A percentile compares a stretch with the other conserved stretches of the same genome.
phyloP scores from a whole-genome alignment of 2,329 filamentous ascomycete species.

The Domatiomyces catenatus region DNA sequence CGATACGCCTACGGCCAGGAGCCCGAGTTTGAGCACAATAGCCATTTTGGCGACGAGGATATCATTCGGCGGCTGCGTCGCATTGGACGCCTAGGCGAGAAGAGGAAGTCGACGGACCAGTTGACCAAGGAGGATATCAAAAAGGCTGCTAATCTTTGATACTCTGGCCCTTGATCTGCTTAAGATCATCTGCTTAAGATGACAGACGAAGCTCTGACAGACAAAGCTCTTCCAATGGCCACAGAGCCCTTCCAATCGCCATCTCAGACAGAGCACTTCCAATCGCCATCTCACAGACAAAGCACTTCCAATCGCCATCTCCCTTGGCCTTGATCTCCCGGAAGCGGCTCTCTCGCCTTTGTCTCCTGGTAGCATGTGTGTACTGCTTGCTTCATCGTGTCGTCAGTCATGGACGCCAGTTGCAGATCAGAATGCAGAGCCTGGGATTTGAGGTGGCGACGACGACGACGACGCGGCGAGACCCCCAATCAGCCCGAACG shows the following conservation, averaged over 20 bases:
- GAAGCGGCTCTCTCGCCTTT: not conserved
- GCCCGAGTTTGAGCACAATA: constrained; percentile 67
- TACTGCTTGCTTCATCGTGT: not conserved
- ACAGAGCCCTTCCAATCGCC: no score
- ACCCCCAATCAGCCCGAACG: constrained; percentile 2
- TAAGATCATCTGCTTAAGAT: not conserved
- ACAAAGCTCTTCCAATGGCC: no score
- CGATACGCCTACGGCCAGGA: constrained; percentile 66
- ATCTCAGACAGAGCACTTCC: no score
- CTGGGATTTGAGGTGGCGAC: constrained; percentile 11
- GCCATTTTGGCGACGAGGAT: constrained; percentile 49
- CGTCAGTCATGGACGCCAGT: not conserved
- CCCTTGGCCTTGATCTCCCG: not conserved
- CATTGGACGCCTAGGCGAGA: constrained; percentile 41
- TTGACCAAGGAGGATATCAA: constrained; percentile 37
- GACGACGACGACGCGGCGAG: constrained; percentile 4
- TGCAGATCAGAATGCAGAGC: constrained; percentile 9
- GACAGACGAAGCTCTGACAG: not conserved
- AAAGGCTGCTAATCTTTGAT: constrained; percentile 32
- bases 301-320: not conserved
- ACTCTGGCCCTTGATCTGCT: no score
- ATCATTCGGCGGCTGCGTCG: constrained; percentile 44
- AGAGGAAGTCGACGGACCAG: constrained; percentile 36
- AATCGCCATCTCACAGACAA: no score
- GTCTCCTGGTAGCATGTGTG: not conserved